phyloP scores from a whole-genome alignment of 176 grass and related monocot genomes.

The Puccinellia tenuiflora region DNA sequence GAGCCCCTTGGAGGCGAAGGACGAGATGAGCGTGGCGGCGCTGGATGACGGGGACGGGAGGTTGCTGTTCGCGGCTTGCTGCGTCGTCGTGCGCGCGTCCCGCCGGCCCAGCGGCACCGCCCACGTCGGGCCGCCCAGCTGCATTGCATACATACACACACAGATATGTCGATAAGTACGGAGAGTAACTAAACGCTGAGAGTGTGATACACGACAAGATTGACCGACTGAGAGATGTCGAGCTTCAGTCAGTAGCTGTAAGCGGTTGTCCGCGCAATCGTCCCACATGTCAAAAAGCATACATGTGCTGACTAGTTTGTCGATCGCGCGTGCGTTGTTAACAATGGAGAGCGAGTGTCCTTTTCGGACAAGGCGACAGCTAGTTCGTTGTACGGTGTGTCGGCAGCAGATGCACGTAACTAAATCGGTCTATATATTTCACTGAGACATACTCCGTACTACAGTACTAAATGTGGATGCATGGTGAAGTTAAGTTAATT shows the following conservation, averaged over 20 bases:
- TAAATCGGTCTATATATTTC: not conserved
- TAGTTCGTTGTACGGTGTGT: conserved; percentile 26
- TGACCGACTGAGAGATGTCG: not conserved
- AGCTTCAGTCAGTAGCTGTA: not conserved
- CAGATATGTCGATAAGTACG: not conserved
- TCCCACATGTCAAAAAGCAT: not conserved
- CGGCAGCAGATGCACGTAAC: conserved; percentile 10
- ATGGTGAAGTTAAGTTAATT: not conserved
- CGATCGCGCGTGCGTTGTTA: conserved; percentile 20
- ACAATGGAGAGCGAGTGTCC: not conserved
- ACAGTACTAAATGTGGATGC: too few species aligned
- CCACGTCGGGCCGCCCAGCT: conserved; percentile 81
- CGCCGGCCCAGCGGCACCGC: conserved; percentile 55
- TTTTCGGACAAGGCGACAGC: not conserved
- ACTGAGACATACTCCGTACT: too few species aligned
- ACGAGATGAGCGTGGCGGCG: conserved; percentile 35
- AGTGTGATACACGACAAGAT: not conserved
- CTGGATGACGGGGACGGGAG: conserved; percentile 44
- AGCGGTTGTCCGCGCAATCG: not conserved
- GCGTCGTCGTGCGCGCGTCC: conserved; percentile 63
- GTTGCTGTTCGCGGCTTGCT: conserved; percentile 65
- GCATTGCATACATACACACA: not conserved
- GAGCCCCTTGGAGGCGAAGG: conserved; percentile 60
- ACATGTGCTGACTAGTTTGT: conserved; percentile 4
- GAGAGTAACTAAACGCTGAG: not conserved